These are phyloP conservation scores for Macrolepiota fuliginosa DNA, from an alignment of 768 basidiomycete species.

Conservation along the genomic window DNA sequence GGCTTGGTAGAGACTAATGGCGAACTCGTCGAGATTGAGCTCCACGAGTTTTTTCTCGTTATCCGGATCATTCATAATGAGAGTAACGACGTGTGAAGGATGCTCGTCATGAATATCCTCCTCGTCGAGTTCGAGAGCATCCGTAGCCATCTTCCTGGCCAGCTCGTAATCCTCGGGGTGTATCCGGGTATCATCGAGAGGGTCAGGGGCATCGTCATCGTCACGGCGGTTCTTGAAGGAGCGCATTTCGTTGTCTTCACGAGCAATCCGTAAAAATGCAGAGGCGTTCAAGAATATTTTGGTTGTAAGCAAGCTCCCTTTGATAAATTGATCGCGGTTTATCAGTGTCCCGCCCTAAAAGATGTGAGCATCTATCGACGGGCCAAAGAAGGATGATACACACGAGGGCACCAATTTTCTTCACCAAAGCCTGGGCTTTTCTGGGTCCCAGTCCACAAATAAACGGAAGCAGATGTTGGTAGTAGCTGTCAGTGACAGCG, in stretches of 20 bases:
- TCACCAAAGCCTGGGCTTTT: slow-evolving; percentile 82
- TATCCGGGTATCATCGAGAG: slow-evolving; percentile 92
- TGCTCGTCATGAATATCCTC: slow-evolving; percentile 93
- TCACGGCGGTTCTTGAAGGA: slow-evolving; percentile 63
- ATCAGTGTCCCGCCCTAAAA: slow-evolving; percentile 79
- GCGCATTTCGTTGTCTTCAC: slow-evolving; percentile 59
- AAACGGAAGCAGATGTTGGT: slow-evolving; percentile 84
- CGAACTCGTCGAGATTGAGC: slow-evolving; percentile 95
- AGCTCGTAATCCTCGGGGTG: slow-evolving; percentile 98
- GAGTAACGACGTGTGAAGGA: slow-evolving; percentile 83
- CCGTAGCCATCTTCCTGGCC: slow-evolving; percentile 97
- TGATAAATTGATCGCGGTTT: slow-evolving; percentile 88
- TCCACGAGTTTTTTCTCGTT: slow-evolving; percentile 81
- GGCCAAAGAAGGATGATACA: slow-evolving; percentile 22
- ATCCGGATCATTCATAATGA: slow-evolving; percentile 82
- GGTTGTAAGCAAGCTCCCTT: slow-evolving; percentile 72
- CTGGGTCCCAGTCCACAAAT: slow-evolving; percentile 93
- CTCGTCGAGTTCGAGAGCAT: slow-evolving; percentile 95
- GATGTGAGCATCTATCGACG: slow-evolving; percentile 8
- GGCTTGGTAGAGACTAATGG: slow-evolving; percentile 83
- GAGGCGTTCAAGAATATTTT: slow-evolving; percentile 92
- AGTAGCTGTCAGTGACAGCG: slow-evolving; percentile 84
- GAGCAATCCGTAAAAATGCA: slow-evolving; percentile 85
- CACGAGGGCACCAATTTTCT: slow-evolving; percentile 77
- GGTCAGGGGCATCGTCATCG: slow-evolving; percentile 75